Evolutionary conservation across 768 basidiomycete species (phyloP).

Genomic region (Leccinellum rugosiceps): DNA sequence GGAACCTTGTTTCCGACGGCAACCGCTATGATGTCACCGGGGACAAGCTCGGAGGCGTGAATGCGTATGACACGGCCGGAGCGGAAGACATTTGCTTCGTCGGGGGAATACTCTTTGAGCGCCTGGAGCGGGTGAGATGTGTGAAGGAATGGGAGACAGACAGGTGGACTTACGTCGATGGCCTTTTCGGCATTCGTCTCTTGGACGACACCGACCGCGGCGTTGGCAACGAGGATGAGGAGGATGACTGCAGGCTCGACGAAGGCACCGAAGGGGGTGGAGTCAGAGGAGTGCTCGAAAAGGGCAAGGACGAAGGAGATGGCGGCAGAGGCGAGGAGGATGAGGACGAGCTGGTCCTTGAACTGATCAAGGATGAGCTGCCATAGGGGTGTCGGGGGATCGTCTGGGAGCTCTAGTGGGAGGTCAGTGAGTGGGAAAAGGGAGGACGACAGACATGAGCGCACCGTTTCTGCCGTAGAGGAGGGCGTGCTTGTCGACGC

Average conservation of each 20-base stretch:
- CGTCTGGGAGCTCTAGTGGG: constrained; percentile 81
- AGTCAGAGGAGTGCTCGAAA: constrained; percentile 72
- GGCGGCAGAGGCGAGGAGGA: constrained; percentile 89
- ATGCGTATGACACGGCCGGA: constrained; percentile 65
- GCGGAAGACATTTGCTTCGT: constrained; percentile 89
- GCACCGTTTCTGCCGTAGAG: constrained; percentile 85
- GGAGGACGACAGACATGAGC: constrained; percentile 9
- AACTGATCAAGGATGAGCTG: constrained; percentile 97
- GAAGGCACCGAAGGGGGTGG: constrained; percentile 76
- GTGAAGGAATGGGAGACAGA: not conserved
- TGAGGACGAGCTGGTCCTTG: constrained; percentile 97
- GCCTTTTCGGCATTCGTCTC: constrained; percentile 96
- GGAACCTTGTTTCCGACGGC: constrained; percentile 95
- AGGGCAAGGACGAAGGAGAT: constrained; percentile 91
- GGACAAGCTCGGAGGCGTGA: constrained; percentile 87
- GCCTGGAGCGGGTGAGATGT: constrained; percentile 50
- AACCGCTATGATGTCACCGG: constrained; percentile 88
- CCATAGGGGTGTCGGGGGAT: constrained; percentile 88
- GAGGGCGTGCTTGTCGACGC: constrained; percentile 70
- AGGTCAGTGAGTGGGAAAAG: not conserved
- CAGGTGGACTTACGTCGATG: constrained; percentile 74
- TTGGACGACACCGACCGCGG: constrained; percentile 96
- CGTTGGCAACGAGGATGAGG: constrained; percentile 93
- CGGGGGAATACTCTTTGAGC: constrained; percentile 94
- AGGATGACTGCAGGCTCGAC: constrained; percentile 95